Conservation (phyloP, 2,329 filamentous ascomycete genomes). For the Curvularia spicifera region DNA sequence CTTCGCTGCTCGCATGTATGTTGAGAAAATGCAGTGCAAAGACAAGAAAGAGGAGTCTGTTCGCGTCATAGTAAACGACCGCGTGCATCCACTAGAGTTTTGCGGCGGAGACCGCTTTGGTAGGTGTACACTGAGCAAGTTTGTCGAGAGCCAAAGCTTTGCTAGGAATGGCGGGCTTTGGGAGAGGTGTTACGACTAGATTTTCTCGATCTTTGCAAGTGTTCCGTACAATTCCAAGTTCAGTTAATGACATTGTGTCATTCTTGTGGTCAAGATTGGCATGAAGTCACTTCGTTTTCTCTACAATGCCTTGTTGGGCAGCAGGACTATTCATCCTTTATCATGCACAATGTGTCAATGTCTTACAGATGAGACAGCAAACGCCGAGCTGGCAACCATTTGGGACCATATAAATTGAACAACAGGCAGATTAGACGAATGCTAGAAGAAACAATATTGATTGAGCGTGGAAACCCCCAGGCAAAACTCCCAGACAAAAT, state of each 20-base stretch:
- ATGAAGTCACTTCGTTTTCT: not conserved
- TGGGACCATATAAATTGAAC: not conserved
- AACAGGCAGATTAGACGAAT: not conserved
- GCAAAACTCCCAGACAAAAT: no score
- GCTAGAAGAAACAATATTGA: not conserved
- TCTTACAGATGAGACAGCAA: conserved; percentile 1
- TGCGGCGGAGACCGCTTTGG: conserved; percentile 75
- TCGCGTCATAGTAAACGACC: conserved; percentile 81
- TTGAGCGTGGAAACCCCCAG: no score
- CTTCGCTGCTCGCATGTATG: conserved; percentile 80
- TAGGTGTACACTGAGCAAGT: conserved; percentile 71
- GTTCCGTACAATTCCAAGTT: not conserved
- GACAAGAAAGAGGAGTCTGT: conserved; percentile 71
- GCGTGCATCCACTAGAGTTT: conserved; percentile 73
- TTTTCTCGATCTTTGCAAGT: not conserved
- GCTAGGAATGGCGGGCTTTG: conserved; percentile 75
- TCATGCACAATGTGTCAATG: not conserved
- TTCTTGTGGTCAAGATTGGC: not conserved
- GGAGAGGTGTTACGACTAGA: conserved; percentile 62
- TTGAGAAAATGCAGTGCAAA: conserved; percentile 82
- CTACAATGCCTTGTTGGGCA: not conserved
- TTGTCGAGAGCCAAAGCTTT: conserved; percentile 78
- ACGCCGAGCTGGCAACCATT: not conserved
- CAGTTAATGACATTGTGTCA: not conserved
- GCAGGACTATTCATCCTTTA: not conserved